phyloP scores from a whole-genome alignment of 2,329 filamentous ascomycete species.

The Aspergillus hortae region DNA sequence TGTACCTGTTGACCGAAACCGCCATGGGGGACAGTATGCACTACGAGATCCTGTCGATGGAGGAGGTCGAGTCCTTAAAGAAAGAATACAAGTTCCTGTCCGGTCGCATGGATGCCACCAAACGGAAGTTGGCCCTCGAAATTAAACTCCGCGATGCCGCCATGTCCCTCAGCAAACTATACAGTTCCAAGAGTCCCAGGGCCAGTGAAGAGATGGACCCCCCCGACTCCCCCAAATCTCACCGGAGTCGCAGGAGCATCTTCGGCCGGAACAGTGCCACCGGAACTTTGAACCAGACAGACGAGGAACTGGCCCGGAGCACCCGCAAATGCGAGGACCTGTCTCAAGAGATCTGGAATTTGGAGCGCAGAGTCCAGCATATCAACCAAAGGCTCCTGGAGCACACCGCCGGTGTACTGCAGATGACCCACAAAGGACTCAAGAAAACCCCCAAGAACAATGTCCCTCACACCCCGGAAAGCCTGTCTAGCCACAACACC shows the following conservation, averaged over 20 bases:
- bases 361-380: conserved; percentile 73
- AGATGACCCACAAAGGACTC: conserved; percentile 80
- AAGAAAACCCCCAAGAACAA: conserved; percentile 52
- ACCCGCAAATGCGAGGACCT: conserved; percentile 83
- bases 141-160: conserved; percentile 93
- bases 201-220: conserved; percentile 40
- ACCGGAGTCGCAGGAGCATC: conserved; percentile 51
- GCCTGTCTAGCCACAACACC: conserved; percentile 60
- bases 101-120: conserved; percentile 75
- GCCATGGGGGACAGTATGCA: conserved; percentile 82
- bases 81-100: conserved; percentile 72
- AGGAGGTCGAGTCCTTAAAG: conserved; percentile 88
- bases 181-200: conserved; percentile 60
- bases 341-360: conserved; percentile 70
- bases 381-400: conserved; percentile 74
- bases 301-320: conserved; percentile 70
- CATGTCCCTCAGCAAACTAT: conserved; percentile 76
- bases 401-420: conserved; percentile 88
- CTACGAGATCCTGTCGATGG: conserved; percentile 82
- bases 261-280: conserved; percentile 42
- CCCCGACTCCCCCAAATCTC: conserved; percentile 44
- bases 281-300: conserved; percentile 52
- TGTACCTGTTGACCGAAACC: conserved; percentile 63
- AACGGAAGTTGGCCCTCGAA: conserved; percentile 81
- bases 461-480: conserved; percentile 71